Conservation (phyloP, 2,329 filamentous ascomycete species). For the Phialophora verrucosa region DNA sequence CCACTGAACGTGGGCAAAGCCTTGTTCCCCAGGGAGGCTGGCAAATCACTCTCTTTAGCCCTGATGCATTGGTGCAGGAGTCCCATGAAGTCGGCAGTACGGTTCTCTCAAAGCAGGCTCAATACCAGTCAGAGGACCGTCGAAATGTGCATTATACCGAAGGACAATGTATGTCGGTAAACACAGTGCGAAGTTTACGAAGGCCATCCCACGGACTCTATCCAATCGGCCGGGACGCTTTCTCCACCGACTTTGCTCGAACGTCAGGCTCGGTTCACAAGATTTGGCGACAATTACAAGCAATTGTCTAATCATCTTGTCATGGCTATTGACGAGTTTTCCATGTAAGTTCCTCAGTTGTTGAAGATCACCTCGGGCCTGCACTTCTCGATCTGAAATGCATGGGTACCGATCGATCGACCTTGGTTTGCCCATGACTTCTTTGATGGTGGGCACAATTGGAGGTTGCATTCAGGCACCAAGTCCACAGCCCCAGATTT, state of each 20-base stretch:
- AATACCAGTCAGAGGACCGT: background rate
- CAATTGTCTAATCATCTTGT: background rate
- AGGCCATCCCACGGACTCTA: slow-evolving; percentile 2
- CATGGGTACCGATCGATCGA: background rate
- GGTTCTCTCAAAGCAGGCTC: background rate
- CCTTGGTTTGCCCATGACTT: background rate
- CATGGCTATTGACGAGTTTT: background rate
- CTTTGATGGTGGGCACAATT: background rate
- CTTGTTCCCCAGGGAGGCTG: slow-evolving; percentile 4
- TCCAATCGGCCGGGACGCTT: background rate
- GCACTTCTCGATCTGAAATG: background rate
- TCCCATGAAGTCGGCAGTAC: background rate
- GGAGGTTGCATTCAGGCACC: background rate
- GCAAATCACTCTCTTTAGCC: slow-evolving; percentile 1
- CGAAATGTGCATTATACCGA: slow-evolving; percentile 1
- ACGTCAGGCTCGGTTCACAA: background rate
- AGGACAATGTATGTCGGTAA: background rate
- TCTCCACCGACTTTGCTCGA: background rate
- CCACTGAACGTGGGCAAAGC: slow-evolving; percentile 9
- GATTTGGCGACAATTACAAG: background rate
- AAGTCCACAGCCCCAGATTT: background rate
- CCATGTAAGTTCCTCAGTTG: background rate
- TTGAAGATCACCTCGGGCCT: background rate
- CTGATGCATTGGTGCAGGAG: background rate
- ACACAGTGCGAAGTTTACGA: background rate